Percentiles rank a stretch among this genome's conserved stretches.
Evolutionary conservation across 169 alveolate species (phyloP).

Genomic region (Plasmodium billcollinsi): DNA sequence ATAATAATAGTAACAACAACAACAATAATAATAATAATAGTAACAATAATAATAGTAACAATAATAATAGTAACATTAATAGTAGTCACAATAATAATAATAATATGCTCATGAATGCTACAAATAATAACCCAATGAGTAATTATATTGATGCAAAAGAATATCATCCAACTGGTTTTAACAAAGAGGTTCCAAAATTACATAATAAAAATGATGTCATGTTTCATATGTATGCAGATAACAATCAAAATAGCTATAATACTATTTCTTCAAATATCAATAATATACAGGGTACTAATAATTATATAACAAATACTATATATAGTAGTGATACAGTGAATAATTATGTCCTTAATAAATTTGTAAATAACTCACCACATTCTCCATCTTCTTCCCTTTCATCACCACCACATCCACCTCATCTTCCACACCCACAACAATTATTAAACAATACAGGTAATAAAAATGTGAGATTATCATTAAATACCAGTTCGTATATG

Average conservation of each 20-base stretch:
- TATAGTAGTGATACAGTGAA: conserved; percentile 4
- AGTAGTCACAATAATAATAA: conserved; percentile 7
- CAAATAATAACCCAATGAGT: conserved; percentile 7
- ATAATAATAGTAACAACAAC: conserved; percentile 5
- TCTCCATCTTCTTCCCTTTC: background rate
- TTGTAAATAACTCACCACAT: no score
- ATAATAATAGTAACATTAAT: background rate
- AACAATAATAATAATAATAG: background rate
- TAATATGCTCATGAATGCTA: conserved; percentile 8
- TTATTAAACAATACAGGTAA: background rate
- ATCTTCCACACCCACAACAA: background rate
- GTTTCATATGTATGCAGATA: conserved; percentile 39
- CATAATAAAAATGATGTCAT: conserved; percentile 51
- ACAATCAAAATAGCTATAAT: conserved; percentile 53
- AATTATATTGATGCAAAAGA: conserved; percentile 30
- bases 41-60: background rate
- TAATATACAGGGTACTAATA: background rate
- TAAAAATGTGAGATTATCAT: conserved; percentile 1
- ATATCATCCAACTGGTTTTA: conserved; percentile 19
- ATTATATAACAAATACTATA: background rate
- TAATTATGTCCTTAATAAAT: background rate
- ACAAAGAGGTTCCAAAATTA: conserved; percentile 43
- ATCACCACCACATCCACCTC: conserved; percentile 8
- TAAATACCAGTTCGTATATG: background rate
- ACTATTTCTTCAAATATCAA: conserved; percentile 9